Evolutionary conservation across 2,329 filamentous ascomycete species (phyloP).

Genomic region (Helotiales sp.): DNA sequence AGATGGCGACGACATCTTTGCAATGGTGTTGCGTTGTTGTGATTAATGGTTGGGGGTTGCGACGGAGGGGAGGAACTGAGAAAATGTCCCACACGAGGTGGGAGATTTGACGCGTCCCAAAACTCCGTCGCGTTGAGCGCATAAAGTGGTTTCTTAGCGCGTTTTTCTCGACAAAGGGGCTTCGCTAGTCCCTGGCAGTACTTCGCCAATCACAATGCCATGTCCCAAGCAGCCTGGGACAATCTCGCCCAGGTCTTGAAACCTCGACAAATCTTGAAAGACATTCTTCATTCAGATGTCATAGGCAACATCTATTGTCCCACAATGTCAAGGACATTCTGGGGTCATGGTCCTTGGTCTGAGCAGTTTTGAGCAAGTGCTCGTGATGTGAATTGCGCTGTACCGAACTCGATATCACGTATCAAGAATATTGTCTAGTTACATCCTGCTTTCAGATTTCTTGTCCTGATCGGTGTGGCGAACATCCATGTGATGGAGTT

Average conservation of each 20-base stretch:
- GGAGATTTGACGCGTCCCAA: constrained; percentile 13
- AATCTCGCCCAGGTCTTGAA: not conserved
- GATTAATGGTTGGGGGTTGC: not conserved
- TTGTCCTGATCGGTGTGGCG: no score
- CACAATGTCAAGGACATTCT: not conserved
- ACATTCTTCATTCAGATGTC: not conserved
- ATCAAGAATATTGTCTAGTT: no score
- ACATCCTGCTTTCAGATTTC: no score
- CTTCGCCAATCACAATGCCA: not conserved
- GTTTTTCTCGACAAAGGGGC: constrained; percentile 5
- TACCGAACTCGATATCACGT: no score
- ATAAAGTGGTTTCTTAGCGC: constrained; percentile 20
- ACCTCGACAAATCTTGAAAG: not conserved
- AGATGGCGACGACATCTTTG: constrained; percentile 62
- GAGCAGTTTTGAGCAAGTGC: no score
- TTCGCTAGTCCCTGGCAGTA: not conserved
- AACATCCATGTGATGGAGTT: no score
- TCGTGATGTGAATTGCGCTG: no score
- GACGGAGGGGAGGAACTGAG: not conserved
- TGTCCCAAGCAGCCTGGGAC: not conserved
- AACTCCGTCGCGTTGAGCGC: constrained; percentile 3
- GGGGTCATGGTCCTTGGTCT: no score
- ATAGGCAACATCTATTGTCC: not conserved
- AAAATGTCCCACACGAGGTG: not conserved
- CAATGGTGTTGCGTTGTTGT: not conserved